phyloP scores from a whole-genome alignment of 2,329 filamentous ascomycete genomes.

The Xylaria sp. region DNA sequence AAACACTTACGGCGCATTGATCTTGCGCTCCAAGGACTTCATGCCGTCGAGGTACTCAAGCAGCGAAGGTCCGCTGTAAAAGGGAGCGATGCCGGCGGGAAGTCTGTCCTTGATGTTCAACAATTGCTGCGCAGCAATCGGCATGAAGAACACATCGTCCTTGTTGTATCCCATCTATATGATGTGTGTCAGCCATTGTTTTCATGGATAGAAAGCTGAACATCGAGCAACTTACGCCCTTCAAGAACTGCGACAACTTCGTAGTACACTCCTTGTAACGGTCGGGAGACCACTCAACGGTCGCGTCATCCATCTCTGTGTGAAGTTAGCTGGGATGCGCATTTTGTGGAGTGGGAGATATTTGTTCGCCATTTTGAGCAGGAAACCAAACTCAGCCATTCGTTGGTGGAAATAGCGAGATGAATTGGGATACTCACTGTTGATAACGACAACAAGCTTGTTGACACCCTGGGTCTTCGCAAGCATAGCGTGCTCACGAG shows the following conservation, averaged over 20 bases:
- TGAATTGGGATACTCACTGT: constrained; percentile 46
- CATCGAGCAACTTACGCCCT: constrained; percentile 43
- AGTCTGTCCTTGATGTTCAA: constrained; percentile 85
- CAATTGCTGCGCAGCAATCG: constrained; percentile 83
- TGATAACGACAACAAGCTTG: constrained; percentile 89
- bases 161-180: constrained; percentile 80
- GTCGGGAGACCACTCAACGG: constrained; percentile 91
- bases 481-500: constrained; percentile 93
- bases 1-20: constrained; percentile 65
- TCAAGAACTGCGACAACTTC: constrained; percentile 83
- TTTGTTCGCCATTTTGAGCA: not conserved
- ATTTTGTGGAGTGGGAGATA: not conserved
- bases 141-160: constrained; percentile 91
- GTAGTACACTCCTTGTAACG: constrained; percentile 89
- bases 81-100: constrained; percentile 67
- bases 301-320: constrained; percentile 86
- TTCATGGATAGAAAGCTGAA: not conserved
- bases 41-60: constrained; percentile 95
- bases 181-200: not conserved
- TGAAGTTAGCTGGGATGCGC: constrained; percentile 2
- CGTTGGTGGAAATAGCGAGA: not conserved
- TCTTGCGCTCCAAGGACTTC: constrained; percentile 86
- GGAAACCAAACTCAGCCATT: not conserved
- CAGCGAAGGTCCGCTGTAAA: constrained; percentile 85
- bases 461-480: constrained; percentile 98